Evolutionary conservation across 2,329 filamentous ascomycete species (phyloP).

Genomic region (Aspergillus novoparasiticus): DNA sequence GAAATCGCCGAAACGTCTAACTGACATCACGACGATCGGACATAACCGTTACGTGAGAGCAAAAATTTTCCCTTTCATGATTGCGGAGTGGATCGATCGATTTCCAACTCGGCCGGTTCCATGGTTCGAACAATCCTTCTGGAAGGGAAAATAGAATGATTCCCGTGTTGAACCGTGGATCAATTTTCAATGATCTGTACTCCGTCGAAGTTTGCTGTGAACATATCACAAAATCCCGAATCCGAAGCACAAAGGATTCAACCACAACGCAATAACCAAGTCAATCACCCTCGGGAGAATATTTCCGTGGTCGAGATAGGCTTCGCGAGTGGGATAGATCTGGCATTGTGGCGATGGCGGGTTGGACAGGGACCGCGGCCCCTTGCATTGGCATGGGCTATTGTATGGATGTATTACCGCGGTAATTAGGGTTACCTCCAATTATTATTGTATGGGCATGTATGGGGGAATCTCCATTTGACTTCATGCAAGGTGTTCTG

Average conservation of each 20-base stretch:
- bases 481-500: neutral
- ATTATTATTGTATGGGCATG: constrained; percentile 3
- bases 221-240: neutral
- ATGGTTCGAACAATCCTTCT: constrained; percentile 13
- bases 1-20: constrained; percentile 7
- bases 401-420: constrained; percentile 1
- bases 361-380: neutral
- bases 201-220: neutral
- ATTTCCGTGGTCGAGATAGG: neutral
- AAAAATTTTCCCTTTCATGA: neutral
- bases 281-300: neutral
- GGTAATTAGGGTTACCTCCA: neutral
- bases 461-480: neutral
- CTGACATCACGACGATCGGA: constrained; percentile 12
- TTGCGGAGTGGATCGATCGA: constrained; percentile 15
- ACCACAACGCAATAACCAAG: neutral
- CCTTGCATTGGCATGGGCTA: constrained; percentile 5
- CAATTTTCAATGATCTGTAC: constrained; percentile 10
- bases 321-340: neutral
- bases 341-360: neutral
- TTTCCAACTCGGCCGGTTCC: constrained; percentile 14
- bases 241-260: neutral
- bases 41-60: neutral
- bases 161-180: constrained; percentile 21
- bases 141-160: constrained; percentile 12